A percentile compares a stretch with the other conserved stretches of the same genome.
Conservation (phyloP, 768 basidiomycete species). For the Serendipita sp. region DNA sequence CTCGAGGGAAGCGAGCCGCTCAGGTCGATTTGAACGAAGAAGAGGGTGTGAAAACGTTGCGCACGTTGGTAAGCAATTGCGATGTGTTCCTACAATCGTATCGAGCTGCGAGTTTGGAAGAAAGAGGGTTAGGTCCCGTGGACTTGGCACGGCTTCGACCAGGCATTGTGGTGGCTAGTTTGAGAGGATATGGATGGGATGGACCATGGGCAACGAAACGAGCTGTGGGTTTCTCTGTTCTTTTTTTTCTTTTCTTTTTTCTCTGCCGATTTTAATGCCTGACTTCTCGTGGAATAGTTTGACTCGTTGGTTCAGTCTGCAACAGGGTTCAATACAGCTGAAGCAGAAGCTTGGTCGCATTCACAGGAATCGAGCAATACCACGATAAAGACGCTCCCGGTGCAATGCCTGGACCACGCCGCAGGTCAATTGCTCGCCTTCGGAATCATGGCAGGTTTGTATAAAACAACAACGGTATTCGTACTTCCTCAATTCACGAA, state of each 20-base stretch:
- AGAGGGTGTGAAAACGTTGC: slow-evolving; percentile 22
- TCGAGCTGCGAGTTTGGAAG: slow-evolving; percentile 34
- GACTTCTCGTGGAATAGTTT: slow-evolving; percentile 26
- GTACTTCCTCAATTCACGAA: neutral
- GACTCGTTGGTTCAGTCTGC: slow-evolving; percentile 52
- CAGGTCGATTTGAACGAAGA: slow-evolving; percentile 35
- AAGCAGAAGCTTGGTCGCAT: slow-evolving; percentile 30
- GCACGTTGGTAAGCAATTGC: slow-evolving; percentile 24
- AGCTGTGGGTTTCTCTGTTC: slow-evolving; percentile 30
- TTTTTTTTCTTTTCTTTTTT: neutral
- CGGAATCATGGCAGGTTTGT: slow-evolving; percentile 41
- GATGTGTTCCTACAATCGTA: slow-evolving; percentile 52
- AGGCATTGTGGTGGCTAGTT: slow-evolving; percentile 38
- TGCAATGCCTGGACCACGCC: slow-evolving; percentile 46
- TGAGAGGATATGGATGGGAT: slow-evolving; percentile 42
- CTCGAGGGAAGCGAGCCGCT: slow-evolving; percentile 45
- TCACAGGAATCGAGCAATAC: slow-evolving; percentile 11
- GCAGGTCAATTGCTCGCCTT: slow-evolving; percentile 45
- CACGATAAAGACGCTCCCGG: slow-evolving; percentile 27
- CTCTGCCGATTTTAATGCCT: neutral
- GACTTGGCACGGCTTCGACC: slow-evolving; percentile 26
- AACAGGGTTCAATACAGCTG: slow-evolving; percentile 42
- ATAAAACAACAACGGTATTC: slow-evolving; percentile 33
- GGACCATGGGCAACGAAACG: slow-evolving; percentile 40
- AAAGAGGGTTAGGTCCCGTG: slow-evolving; percentile 32